Evolutionary conservation across 129 eudicot genomes (phyloP), one percentile per base, ranked within the genome.

Genomic region (Chrysanthemum lavandulifolium): DNA sequence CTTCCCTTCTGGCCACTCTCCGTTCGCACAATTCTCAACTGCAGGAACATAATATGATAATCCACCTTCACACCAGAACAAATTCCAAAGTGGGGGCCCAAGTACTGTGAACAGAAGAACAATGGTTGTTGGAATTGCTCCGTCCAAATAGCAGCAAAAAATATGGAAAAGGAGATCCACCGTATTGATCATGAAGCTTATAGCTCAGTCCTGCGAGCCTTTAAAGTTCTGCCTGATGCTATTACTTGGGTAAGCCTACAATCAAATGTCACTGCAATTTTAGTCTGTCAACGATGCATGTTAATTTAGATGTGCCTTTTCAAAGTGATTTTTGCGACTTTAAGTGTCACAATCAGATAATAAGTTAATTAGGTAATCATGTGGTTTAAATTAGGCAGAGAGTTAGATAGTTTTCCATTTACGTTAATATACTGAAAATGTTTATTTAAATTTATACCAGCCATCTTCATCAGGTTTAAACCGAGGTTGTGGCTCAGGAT

Each of bases 221-320:
- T 92, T 75, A 87, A 92, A 85, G 98, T 96, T 56, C 98, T 89
- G 66, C 84, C 95, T 15, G 96, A 89, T 80, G 95, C 98, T 66
- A 83, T 89, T 73, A 77, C 98, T 52, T 92, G 98, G 98, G 98
- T 92, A 82, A 23, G 54, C 55, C 29, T 53, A 10, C 68, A 12
- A 25, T 49, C 29, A 29, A 50, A 36, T 36, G 33, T 3, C 3
- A 29, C 33, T 29, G 33, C 2, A 51, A 53, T 8, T 11, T 48
- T 33, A 23, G 62, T 73, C 5, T 4, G 76, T 23, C 21, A 43
- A 59, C 3, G 33, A 29, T 29, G 33, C 33, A 29, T 29, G 33
- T 2, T 29, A 29, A 2, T 29, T 29, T 29, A 29, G 33, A 29
- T 29, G 3, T 29, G 33, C 3, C 0, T 29, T 27, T 49, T 23